phyloP scores from a whole-genome alignment of 2,329 filamentous ascomycete genomes.

The Fusarium neocosmosporiellum region DNA sequence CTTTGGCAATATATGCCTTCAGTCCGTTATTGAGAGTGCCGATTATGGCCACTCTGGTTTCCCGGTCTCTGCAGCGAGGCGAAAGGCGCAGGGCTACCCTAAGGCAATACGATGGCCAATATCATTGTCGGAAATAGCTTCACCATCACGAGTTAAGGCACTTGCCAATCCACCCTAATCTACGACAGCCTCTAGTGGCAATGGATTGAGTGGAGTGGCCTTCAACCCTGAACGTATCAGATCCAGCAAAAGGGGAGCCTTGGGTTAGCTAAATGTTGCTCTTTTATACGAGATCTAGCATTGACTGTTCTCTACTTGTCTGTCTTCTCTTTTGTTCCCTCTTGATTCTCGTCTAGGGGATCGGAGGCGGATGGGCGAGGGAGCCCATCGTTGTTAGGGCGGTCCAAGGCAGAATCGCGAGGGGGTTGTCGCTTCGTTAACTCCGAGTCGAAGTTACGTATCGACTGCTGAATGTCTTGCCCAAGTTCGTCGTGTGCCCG shows the following conservation, averaged over 20 bases:
- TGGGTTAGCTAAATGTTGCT: background rate
- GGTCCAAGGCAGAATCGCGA: background rate
- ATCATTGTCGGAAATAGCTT: too few relatives aligned
- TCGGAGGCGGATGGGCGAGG: background rate
- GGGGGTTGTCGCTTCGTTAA: background rate
- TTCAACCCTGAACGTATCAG: background rate
- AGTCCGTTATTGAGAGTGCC: too few relatives aligned
- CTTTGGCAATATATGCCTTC: too few relatives aligned
- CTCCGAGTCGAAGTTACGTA: background rate
- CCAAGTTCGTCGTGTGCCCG: accelerated
- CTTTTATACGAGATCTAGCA: background rate
- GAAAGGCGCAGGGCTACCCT: too few relatives aligned
- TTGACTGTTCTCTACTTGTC: background rate
- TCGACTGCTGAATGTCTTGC: background rate
- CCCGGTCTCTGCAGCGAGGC: too few relatives aligned
- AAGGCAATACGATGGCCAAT: too few relatives aligned
- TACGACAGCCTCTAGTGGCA: too few relatives aligned
- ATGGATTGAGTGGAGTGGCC: too few relatives aligned
- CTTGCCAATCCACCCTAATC: too few relatives aligned
- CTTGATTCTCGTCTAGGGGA: background rate
- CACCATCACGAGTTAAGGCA: too few relatives aligned
- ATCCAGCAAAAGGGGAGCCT: background rate
- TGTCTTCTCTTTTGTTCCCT: background rate
- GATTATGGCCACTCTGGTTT: too few relatives aligned
- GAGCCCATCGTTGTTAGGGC: background rate